These are phyloP conservation scores for Solanum rostratum DNA, from an alignment of 257 asterid species.

Conservation along the genomic window DNA sequence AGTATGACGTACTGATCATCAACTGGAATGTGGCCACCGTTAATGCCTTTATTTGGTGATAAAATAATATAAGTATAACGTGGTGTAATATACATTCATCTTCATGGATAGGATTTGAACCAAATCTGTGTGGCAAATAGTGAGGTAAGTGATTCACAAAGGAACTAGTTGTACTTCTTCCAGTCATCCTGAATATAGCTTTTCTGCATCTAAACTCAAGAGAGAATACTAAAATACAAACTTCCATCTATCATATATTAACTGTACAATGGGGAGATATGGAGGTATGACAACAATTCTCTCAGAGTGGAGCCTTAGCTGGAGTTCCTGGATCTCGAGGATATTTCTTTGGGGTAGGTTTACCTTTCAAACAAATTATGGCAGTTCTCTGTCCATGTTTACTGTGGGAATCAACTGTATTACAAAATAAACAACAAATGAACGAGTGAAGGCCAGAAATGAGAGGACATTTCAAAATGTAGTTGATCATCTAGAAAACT, in stretches of 20 bases:
- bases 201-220: not conserved
- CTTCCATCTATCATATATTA: not conserved
- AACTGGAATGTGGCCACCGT: not conserved
- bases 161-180: not conserved
- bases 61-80: not conserved
- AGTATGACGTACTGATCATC: not conserved
- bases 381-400: slow-evolving; percentile 86
- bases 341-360: slow-evolving; percentile 74
- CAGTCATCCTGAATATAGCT: not conserved
- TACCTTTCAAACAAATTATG: slow-evolving; percentile 55
- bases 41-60: not conserved
- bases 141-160: not conserved
- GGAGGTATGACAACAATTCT: not conserved
- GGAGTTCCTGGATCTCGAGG: slow-evolving; percentile 88
- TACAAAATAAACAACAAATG: not conserved
- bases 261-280: not conserved
- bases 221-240: not conserved
- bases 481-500: not conserved
- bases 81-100: not conserved
- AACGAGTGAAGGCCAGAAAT: not conserved
- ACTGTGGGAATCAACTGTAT: slow-evolving; percentile 83
- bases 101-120: not conserved
- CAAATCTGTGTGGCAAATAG: not conserved
- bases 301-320: slow-evolving; percentile 63
- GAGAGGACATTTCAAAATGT: not conserved